Base-by-base conservation (phyloP, 371 early-diverging fungal genomes). In the Parasitella parasitica region DNA sequence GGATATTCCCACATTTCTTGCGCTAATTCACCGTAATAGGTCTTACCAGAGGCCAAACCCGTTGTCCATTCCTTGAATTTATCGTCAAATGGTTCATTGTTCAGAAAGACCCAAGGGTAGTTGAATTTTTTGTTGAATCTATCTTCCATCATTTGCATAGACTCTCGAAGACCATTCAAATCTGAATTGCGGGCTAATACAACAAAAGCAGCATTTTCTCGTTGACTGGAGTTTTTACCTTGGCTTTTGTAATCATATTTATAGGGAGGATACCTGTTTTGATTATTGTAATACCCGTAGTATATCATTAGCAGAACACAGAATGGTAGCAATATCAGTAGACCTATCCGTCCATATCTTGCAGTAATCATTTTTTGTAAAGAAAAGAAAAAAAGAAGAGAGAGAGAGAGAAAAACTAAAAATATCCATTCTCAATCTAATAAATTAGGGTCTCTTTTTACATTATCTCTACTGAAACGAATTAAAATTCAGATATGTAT, bases 21-120 rank as follows among this genome's bases (percentile, higher is more conserved):
- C 1, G 80, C 80, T 6, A 93, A 70, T 67, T 86, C 83, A 59
- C 85, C 89, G 54, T 77, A 83, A 32, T 71, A 61, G 6, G 80
- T 76, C 27, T 85, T 76, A 6, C 84, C 86, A 9, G 75, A 77
- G 30, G 89, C 84, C 63, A 87, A 52, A 59, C 83, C 81, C 8
- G 62, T 72, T 26, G 83, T 72, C 7, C 60, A 72, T 48, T 64
- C 56, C 46, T 72, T 84, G 60, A 84, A 84, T 51, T 80, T 67
- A 3, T 75, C 71, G 8, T 77, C 67, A 55, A 94, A 94, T 1
- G 86, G 86, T 49, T 78, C 74, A 61, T 94, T 83, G 66, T 88
- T 89, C 11, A 89, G 59, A 55, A 87, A 81, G 0, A 94, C 86
- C 70, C 92, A 94, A 18, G 94, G 94, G 62, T 94, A 94, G 59